These are phyloP conservation scores for Penicillium alfredii DNA, from an alignment of 495 filamentous ascomycete genomes.

Conservation along the genomic window DNA sequence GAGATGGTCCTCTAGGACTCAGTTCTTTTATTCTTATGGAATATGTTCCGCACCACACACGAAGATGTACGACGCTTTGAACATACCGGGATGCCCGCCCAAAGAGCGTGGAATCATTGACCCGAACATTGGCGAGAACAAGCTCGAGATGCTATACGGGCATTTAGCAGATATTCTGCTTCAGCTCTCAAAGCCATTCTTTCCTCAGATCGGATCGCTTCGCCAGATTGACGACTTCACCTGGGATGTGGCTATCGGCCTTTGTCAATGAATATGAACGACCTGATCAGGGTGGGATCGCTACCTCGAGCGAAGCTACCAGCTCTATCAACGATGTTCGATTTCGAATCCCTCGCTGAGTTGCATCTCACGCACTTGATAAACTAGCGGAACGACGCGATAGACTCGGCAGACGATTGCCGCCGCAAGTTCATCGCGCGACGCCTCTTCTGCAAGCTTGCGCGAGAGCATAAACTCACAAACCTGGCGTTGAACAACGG, in stretches of 20 bases:
- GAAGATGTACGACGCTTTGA: conserved; percentile 26
- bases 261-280: conserved; percentile 30
- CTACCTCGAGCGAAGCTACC: conserved; percentile 30
- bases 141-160: conserved; percentile 26
- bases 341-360: conserved; percentile 31
- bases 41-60: conserved; percentile 29
- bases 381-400: conserved; percentile 36
- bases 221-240: conserved; percentile 17
- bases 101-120: conserved; percentile 22
- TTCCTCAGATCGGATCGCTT: conserved; percentile 35
- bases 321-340: conserved; percentile 28
- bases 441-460: conserved; percentile 30
- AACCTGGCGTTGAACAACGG: conserved; percentile 7
- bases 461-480: conserved; percentile 17
- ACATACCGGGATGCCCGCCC: conserved; percentile 14
- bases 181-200: conserved; percentile 25
- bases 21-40: conserved; percentile 38
- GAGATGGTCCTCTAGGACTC: conserved; percentile 17
- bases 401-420: conserved; percentile 33
- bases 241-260: conserved; percentile 20
- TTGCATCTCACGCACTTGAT: conserved; percentile 36
- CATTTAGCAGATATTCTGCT: conserved; percentile 34
- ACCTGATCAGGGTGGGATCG: conserved; percentile 22
- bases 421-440: conserved; percentile 39
- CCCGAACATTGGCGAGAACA: conserved; percentile 22